phyloP scores from a whole-genome alignment of 306 rosid genomes.

The Acacia confusa region DNA sequence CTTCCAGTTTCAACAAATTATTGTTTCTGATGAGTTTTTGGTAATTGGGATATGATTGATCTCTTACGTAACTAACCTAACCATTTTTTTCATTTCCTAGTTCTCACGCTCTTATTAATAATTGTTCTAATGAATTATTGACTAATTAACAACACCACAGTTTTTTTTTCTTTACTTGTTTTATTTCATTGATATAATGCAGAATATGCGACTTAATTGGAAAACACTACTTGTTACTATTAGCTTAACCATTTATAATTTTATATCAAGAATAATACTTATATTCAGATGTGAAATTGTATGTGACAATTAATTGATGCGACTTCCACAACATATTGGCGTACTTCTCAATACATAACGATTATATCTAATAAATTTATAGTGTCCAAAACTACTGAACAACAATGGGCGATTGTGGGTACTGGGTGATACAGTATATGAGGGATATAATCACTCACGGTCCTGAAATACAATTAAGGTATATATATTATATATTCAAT shows the following conservation, averaged over 20 bases:
- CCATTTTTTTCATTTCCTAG: not conserved
- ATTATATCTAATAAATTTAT: no score
- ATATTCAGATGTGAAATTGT: not conserved
- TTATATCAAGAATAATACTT: not conserved
- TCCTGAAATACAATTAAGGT: no score
- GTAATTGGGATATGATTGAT: not conserved
- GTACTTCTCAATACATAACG: no score
- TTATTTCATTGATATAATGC: not conserved
- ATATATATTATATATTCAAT: no score
- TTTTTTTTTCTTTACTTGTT: not conserved
- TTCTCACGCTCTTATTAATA: not conserved
- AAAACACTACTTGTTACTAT: not conserved
- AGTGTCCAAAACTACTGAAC: no score
- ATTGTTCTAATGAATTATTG: not conserved
- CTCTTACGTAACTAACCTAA: not conserved
- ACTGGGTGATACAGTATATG: no score
- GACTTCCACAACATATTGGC: not conserved
- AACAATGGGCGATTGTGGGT: no score
- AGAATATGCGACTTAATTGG: not conserved
- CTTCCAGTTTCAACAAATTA: conserved; percentile 28
- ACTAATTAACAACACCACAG: not conserved
- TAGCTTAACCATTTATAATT: not conserved
- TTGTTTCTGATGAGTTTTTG: not conserved
- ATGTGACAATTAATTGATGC: not conserved
- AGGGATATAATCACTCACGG: no score